Conservation (phyloP, 257 asterid genomes). For the Plectranthus barbatus region DNA sequence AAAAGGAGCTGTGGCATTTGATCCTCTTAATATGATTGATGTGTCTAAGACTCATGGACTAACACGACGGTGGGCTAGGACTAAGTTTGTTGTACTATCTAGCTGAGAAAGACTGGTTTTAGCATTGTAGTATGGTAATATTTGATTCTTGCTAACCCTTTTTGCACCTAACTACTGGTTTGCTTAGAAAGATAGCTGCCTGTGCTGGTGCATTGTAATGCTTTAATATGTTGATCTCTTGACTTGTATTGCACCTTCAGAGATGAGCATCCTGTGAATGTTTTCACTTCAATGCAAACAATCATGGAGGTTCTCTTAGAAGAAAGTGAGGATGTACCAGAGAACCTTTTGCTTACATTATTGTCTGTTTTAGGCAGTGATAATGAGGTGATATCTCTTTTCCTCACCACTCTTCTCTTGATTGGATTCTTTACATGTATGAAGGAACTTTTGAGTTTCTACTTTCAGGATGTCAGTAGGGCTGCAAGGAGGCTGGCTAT, state of each 20-base stretch:
- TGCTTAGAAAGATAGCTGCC: neutral
- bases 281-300: constrained; percentile 81
- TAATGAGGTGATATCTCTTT: constrained; percentile 39
- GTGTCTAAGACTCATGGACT: neutral
- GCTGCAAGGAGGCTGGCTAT: constrained; percentile 86
- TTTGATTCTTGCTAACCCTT: neutral
- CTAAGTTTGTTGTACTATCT: neutral
- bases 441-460: constrained; percentile 11
- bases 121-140: neutral
- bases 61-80: neutral
- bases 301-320: constrained; percentile 84
- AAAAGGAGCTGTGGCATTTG: neutral
- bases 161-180: neutral
- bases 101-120: neutral
- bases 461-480: constrained; percentile 46
- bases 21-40: constrained; percentile 1
- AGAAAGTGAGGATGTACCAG: constrained; percentile 86
- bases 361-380: constrained; percentile 76
- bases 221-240: constrained; percentile 10
- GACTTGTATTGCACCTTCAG: constrained; percentile 33
- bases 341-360: constrained; percentile 58
- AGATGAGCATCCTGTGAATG: constrained; percentile 72
- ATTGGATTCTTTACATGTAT: neutral
- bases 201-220: neutral
- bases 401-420: constrained; percentile 3